Conservation (phyloP, 345 rosid genomes). For the Salix exigua region DNA sequence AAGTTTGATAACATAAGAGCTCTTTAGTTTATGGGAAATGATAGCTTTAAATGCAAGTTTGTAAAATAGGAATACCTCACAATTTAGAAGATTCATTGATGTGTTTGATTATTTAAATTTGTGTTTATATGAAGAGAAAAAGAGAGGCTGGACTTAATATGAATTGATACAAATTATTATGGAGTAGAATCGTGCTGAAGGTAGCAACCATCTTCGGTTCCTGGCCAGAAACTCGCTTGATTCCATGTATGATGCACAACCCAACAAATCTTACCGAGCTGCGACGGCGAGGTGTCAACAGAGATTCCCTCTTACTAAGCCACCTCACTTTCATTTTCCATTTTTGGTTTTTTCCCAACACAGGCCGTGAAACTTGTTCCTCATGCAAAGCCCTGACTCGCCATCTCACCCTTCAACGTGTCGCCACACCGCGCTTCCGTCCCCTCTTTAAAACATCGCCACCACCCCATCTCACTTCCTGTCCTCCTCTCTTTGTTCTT, state of each 20-base stretch:
- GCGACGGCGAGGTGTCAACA: constrained; percentile 9
- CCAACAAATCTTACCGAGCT: background rate
- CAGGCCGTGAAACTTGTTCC: constrained; percentile 44
- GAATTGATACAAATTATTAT: background rate
- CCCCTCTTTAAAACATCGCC: constrained; percentile 14
- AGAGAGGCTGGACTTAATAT: no score
- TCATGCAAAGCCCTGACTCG: constrained; percentile 56
- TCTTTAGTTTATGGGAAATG: no score
- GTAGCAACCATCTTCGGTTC: background rate
- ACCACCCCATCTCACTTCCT: background rate
- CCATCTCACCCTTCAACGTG: constrained; percentile 40
- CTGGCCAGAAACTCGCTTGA: background rate
- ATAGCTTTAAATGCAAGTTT: no score
- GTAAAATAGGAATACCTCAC: no score
- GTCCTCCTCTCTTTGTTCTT: background rate
- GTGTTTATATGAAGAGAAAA: no score
- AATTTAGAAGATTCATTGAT: no score
- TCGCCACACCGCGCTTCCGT: constrained; percentile 2
- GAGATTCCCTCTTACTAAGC: background rate
- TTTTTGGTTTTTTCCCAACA: background rate
- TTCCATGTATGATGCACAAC: background rate
- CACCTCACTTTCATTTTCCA: background rate
- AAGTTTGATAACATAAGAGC: no score
- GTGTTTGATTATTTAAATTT: no score
- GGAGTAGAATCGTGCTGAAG: background rate